Base-by-base conservation (phyloP, 2,329 filamentous ascomycete genomes). In the Neonectria hederae region DNA sequence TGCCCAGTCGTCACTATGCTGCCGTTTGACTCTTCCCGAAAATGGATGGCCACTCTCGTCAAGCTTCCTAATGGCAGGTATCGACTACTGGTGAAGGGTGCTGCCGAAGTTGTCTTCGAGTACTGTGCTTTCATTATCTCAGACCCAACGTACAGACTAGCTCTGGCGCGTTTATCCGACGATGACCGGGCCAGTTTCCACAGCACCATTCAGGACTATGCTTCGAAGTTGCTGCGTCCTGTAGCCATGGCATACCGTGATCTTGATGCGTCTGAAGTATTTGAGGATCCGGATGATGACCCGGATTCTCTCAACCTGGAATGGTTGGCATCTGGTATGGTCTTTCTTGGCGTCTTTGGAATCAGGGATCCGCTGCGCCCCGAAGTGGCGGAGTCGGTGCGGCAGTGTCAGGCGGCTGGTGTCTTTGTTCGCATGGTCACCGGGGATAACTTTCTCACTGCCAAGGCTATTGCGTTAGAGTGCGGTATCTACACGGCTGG, bases 231-330 rank as follows among this genome's bases (percentile, higher is more conserved):
- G 61, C 84, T 95, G 13, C 88, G 92, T 52, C 93, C 91, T 0
- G 93, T 95, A 58, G 91, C 87, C 19, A 83, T 94, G 67, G 84
- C 92, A 5, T 94, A 92, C 77, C 86, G 87, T 49, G 92, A 96
- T 68, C 93, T 92, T 63, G 84, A 89, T 28, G 83, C 81, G 62
- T 92, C 89, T 85, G 91, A 92, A 26, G 84, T 83, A 22, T 85
- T 90, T 56, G 90, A 87, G 10, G 74, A 84, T 32, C 71, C 74
- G 5, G 73, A 74, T 5, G 76, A 80, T 32, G 76, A 78, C 8
- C 75, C 76, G 1, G 75, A 76, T 5, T 65, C 72, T n/a, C 69
- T 78, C 19, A 78, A 79, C 35, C 62, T 80, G 14, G 77, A 79
- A 64, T 79, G 78, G 76, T 58, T 81, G 28, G 77, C 55, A 79